These are phyloP conservation scores for Heliamphora pulchella DNA, from an alignment of 179 eudicot genomes.

Conservation along the genomic window DNA sequence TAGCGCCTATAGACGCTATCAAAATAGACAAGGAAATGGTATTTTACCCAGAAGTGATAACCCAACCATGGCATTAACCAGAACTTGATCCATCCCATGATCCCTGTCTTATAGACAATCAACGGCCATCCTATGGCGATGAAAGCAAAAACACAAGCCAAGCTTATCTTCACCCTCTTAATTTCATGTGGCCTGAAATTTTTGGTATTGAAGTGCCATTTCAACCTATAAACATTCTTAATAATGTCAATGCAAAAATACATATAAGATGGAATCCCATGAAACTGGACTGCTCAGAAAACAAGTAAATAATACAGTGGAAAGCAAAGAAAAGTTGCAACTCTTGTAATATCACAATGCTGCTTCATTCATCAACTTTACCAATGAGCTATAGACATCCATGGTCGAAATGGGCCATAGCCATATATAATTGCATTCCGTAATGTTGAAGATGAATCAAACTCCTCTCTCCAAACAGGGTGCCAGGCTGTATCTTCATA, in stretches of 20 bases:
- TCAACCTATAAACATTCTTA: conserved; percentile 40
- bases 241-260: neutral
- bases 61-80: conserved; percentile 99
- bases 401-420: conserved; percentile 86
- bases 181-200: conserved; percentile 76
- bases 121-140: conserved; percentile 87
- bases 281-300: neutral
- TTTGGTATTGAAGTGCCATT: conserved; percentile 63
- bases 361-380: conserved; percentile 23
- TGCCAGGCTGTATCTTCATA: conserved; percentile 91
- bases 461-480: conserved; percentile 52
- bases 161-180: conserved; percentile 75
- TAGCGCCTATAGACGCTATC: neutral
- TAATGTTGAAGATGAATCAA: conserved; percentile 47
- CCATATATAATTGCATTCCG: conserved; percentile 69
- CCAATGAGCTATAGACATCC: conserved; percentile 97
- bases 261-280: neutral
- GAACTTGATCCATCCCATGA: conserved; percentile 89
- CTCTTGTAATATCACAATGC: neutral
- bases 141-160: conserved; percentile 78
- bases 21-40: conserved; percentile 8
- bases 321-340: neutral
- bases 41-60: conserved; percentile 97
- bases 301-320: neutral
- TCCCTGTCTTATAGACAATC: conserved; percentile 60